These are phyloP conservation scores for Cladobotryum mycophilum DNA, from an alignment of 2,329 filamentous ascomycete genomes.

Conservation along the genomic window DNA sequence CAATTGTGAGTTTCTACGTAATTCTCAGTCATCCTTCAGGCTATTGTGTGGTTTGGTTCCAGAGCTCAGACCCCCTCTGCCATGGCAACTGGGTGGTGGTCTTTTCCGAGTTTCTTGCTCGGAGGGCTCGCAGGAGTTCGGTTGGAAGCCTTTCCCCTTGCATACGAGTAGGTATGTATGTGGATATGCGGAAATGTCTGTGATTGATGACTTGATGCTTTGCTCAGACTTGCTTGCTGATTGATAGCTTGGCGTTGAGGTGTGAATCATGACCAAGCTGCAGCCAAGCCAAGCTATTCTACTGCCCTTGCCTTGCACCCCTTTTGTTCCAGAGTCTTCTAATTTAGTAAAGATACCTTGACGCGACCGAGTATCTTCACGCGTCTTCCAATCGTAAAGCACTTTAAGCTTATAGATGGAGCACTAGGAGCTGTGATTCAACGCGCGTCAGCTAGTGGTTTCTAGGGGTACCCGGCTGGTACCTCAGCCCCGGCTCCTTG, in stretches of 20 bases:
- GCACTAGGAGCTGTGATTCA: conserved; percentile 4
- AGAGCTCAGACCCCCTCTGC: conserved; percentile 4
- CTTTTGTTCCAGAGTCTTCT: not conserved
- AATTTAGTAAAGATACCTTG: conserved; percentile 14
- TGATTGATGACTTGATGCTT: not conserved
- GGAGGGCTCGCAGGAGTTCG: not conserved
- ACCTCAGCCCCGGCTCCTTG: not conserved
- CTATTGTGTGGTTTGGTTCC: conserved; percentile 1
- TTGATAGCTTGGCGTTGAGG: conserved; percentile 22
- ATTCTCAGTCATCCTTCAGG: not conserved
- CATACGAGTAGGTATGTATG: too few relatives aligned
- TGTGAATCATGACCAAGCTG: conserved; percentile 14
- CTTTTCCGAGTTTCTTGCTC: conserved; percentile 18
- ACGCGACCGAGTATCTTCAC: conserved; percentile 18
- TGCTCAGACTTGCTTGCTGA: conserved; percentile 21
- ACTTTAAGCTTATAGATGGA: conserved; percentile 13
- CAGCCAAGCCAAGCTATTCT: not conserved
- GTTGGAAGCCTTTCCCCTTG: too few relatives aligned
- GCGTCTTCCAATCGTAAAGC: conserved; percentile 11
- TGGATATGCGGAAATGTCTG: too few relatives aligned
- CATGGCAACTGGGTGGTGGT: too few relatives aligned
- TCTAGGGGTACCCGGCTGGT: conserved; percentile 6
- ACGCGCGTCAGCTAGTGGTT: conserved; percentile 1
- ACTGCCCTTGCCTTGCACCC: not conserved
- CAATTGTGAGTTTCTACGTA: not conserved